Conservation (phyloP, 2,329 filamentous ascomycete species). For the Aspergillus oerlinghausenensis region DNA sequence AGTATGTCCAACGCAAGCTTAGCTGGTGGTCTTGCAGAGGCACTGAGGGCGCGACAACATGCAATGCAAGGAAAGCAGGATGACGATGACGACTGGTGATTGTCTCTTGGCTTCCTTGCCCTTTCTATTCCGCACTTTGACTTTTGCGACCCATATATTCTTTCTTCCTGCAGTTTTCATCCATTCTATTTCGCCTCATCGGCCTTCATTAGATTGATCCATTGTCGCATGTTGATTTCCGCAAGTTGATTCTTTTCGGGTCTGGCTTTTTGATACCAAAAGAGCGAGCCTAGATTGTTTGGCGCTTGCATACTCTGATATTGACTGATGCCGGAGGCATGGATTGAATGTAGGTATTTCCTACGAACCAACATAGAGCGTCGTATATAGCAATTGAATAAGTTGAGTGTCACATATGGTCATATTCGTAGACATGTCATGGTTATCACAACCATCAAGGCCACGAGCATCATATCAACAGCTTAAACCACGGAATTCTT, state of each 20-base stretch:
- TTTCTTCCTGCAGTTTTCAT: constrained; percentile 8
- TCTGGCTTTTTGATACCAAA: background rate
- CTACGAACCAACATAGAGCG: background rate
- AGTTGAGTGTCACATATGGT: background rate
- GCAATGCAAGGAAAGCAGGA: constrained; percentile 68
- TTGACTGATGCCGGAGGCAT: background rate
- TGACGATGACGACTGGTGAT: constrained; percentile 67
- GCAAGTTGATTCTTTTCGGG: background rate
- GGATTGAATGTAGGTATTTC: background rate
- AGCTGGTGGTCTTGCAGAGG: constrained; percentile 71
- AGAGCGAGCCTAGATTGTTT: background rate
- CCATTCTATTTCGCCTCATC: constrained; percentile 7
- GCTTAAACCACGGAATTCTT: background rate
- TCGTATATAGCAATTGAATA: background rate
- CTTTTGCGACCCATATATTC: constrained; percentile 7
- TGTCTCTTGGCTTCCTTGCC: constrained; percentile 7
- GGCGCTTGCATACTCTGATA: background rate
- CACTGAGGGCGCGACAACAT: constrained; percentile 69
- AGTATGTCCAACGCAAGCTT: constrained; percentile 55
- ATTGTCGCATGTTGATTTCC: background rate
- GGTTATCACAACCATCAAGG: background rate
- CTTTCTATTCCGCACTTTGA: constrained; percentile 9
- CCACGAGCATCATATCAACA: background rate
- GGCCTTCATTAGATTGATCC: background rate
- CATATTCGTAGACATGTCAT: background rate